These are phyloP conservation scores for Candida sithepensis DNA, from an alignment of 805 yeast species.

Conservation along the genomic window DNA sequence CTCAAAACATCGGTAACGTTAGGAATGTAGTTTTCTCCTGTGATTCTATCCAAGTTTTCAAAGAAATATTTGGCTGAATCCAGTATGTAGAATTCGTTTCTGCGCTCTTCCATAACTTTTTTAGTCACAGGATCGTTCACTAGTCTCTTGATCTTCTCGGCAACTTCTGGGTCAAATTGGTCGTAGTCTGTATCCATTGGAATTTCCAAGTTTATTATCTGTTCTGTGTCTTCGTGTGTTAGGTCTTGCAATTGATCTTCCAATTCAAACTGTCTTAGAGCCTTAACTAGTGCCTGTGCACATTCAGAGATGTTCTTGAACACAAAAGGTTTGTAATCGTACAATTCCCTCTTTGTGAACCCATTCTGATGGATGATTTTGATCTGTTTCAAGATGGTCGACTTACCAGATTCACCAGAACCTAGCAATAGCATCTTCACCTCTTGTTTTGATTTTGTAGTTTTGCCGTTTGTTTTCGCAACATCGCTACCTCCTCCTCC, in stretches of 20 bases:
- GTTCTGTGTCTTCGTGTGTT: constrained; percentile 37
- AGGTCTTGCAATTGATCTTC: constrained; percentile 33
- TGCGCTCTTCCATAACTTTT: constrained; percentile 52
- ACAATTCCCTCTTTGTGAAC: constrained; percentile 64
- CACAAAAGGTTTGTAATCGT: constrained; percentile 74
- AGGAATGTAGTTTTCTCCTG: constrained; percentile 62
- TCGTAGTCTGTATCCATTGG: constrained; percentile 49
- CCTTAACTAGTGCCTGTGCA: constrained; percentile 65
- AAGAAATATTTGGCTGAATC: constrained; percentile 84
- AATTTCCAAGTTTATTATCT: constrained; percentile 42
- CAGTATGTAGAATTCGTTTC: constrained; percentile 73
- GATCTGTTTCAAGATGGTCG: constrained; percentile 79
- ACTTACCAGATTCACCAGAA: constrained; percentile 84
- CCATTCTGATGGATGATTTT: constrained; percentile 74
- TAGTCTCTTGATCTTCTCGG: constrained; percentile 44
- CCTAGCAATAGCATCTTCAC: constrained; percentile 77
- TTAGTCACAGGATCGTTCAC: constrained; percentile 59
- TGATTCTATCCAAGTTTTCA: constrained; percentile 59
- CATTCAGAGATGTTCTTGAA: constrained; percentile 76
- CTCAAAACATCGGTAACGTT: constrained; percentile 73
- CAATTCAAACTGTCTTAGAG: constrained; percentile 51
- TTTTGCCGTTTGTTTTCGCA: neutral
- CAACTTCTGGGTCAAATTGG: constrained; percentile 47
- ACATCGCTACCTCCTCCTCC: no score
- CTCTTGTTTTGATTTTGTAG: constrained; percentile 36